Base-by-base conservation (phyloP, 1,139 yeast genomes). In the Suhomyces maxii region DNA sequence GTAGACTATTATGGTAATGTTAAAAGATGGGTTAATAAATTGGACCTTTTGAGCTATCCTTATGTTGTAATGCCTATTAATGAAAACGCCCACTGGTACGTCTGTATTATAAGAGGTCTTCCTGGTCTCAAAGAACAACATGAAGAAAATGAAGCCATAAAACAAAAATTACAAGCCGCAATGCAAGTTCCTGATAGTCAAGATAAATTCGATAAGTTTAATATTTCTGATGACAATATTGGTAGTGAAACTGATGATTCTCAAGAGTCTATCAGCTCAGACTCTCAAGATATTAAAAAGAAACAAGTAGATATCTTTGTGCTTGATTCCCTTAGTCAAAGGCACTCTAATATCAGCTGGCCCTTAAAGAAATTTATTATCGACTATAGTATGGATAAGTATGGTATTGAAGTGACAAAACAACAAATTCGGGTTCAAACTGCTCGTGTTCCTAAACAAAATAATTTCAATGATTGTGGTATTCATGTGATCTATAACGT, bases 381-480 rank as follows among this genome's bases (percentile, higher is more conserved):
- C 3, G 82, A 77, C 6, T 89, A 86, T 62, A 93, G 95, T 18
- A 69, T 73, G 49, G 93, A 86, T 37, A 83, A 80, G 55, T 77
- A 81, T 53, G 68, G 68, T 0, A 55, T 86, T 3, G 73, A 68
- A 0, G 58, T 89, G 7, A 67, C 69, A 12, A 71, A 72, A n/a
- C 64, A 68, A 6, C 75, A 73, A 40, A 69, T 82, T 13, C 56
- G 66, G 26, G 65, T 75, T 31, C 65, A 73, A 45, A 69, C 73
- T 4, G 86, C 87, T 6, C 61, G 69, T 28, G 95, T 90, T 0
- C 97, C 97, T 0, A 83, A 79, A 51, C 99, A 95, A 60, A 83
- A 83, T 41, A 95, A 95, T 61, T 84, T 84, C 65, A 89, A 91
- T 59, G 99, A 95, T 63, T 95, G 99, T 68, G 99, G 99, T 1